These are phyloP conservation scores for Apophysomyces elegans DNA, from an alignment of 371 early-diverging fungal species.

Conservation along the genomic window DNA sequence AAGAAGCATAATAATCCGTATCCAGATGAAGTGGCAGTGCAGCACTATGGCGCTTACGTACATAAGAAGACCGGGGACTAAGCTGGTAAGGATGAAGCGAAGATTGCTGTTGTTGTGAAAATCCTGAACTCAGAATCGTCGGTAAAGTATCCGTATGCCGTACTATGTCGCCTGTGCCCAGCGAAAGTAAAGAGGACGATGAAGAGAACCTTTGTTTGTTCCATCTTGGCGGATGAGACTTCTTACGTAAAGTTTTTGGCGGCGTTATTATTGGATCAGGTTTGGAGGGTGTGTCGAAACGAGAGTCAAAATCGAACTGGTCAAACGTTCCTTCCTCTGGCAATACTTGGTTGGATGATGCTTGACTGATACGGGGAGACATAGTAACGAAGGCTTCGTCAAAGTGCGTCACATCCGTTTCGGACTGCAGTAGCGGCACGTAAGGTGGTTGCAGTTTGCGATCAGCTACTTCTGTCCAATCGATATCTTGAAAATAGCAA, in stretches of 20 bases:
- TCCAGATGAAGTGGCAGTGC: conserved; percentile 18
- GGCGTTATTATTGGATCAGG: background rate
- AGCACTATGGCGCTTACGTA: conserved; percentile 40
- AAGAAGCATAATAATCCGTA: background rate
- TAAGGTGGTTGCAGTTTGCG: conserved; percentile 59
- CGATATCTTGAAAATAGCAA: conserved; percentile 65
- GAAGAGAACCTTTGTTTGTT: conserved; percentile 26
- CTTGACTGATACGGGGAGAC: conserved; percentile 52
- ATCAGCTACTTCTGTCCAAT: conserved; percentile 70
- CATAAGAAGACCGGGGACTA: conserved; percentile 2
- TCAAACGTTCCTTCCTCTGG: conserved; percentile 34
- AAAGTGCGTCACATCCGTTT: conserved; percentile 64
- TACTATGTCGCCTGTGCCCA: conserved; percentile 24
- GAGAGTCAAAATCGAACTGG: conserved; percentile 32
- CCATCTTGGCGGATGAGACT: conserved; percentile 17
- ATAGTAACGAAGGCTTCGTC: conserved; percentile 65
- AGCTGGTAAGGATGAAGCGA: background rate
- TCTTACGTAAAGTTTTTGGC: conserved; percentile 11
- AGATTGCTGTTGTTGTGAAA: conserved; percentile 13
- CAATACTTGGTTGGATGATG: conserved; percentile 14
- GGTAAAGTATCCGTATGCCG: conserved; percentile 31
- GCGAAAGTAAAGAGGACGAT: conserved; percentile 29
- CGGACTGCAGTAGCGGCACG: conserved; percentile 50
- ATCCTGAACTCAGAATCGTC: conserved; percentile 10
- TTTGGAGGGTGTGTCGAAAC: conserved; percentile 8